Evolutionary conservation across 2,329 filamentous ascomycete species (phyloP), one percentile per base, ranked within the genome.

Genomic region (Pseudogymnoascus sp.): DNA sequence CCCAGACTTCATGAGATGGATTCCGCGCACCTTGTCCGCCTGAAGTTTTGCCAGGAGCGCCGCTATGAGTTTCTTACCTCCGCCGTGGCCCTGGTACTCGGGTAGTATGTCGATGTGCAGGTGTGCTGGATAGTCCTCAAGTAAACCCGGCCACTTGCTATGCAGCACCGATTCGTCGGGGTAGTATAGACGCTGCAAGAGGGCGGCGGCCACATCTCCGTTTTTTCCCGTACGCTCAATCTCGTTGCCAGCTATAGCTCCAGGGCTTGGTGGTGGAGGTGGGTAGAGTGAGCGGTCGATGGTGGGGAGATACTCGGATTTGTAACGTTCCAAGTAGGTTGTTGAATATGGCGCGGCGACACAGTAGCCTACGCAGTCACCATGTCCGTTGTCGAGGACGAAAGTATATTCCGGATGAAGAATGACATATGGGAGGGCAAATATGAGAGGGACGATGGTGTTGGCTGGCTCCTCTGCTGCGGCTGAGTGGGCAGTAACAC

Each of bases 1-100:
- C n/a, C 59, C 35, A 24, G 59, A 38, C 35, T 61, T 61, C 59
- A 61, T 61, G 35, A 61, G 38, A 61, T 61, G 59, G 35, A 61
- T 26, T 4, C 59, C 59, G 10, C 38, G 21, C 35, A 61, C 59
- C 14, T 26, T 16, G 38, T 61, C 59, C 13, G 14, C 59, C 59
- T 40, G 35, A 16, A 38, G 38, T 42, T 31, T 61, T 6, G 21
- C 59, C 19, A 40, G 13, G 26, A 61, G 38, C 11, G 35, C 38
- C 11, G 21, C n/a, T 42, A 61, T 61, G 35, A 61, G 38, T 11
- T 19, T 61, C 33, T 61, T 61, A 16, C 59, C 59, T 31, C 59
- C 33, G 7, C 59, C 59, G 6, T 61, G 35, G 14, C 59, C 38
- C 59, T 61, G 59, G 35, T 40, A 61, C 35, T 61, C 59, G 38